Conservation (phyloP, 257 asterid genomes). For the Misopates orontium region DNA sequence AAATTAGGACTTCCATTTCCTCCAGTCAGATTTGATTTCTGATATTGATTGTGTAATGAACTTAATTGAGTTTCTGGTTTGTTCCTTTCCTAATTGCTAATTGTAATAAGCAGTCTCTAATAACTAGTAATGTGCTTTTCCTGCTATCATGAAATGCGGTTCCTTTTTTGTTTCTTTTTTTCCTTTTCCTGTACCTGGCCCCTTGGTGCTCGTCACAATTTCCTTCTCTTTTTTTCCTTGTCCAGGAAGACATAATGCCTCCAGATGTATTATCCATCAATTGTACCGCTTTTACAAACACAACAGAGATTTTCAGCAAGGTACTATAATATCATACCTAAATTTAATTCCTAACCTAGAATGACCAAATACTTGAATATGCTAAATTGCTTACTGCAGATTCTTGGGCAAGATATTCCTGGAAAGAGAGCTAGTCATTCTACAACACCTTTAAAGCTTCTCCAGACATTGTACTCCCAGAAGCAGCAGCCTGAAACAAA, state of each 20-base stretch:
- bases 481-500: slow-evolving; percentile 52
- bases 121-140: slow-evolving; percentile 10
- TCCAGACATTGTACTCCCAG: slow-evolving; percentile 61
- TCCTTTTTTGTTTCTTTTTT: not conserved
- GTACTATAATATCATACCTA: slow-evolving; percentile 36
- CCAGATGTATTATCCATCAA: slow-evolving; percentile 75
- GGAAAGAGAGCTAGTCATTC: slow-evolving; percentile 41
- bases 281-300: slow-evolving; percentile 76
- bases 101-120: not conserved
- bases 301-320: slow-evolving; percentile 82
- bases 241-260: slow-evolving; percentile 59
- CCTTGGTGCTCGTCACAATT: slow-evolving; percentile 3
- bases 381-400: slow-evolving; percentile 39
- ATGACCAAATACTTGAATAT: slow-evolving; percentile 19
- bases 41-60: slow-evolving; percentile 12
- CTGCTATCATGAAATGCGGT: not conserved
- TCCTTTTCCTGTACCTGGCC: not conserved
- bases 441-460: slow-evolving; percentile 58
- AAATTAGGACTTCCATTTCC: not conserved
- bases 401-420: slow-evolving; percentile 46
- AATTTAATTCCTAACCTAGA: slow-evolving; percentile 22
- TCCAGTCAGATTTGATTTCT: not conserved
- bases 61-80: not conserved
- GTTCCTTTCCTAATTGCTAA: not conserved
- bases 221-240: not conserved